Conservation (phyloP, 225 moss, liverwort and hornwort genomes). For the Antitrichia curtipendula region DNA sequence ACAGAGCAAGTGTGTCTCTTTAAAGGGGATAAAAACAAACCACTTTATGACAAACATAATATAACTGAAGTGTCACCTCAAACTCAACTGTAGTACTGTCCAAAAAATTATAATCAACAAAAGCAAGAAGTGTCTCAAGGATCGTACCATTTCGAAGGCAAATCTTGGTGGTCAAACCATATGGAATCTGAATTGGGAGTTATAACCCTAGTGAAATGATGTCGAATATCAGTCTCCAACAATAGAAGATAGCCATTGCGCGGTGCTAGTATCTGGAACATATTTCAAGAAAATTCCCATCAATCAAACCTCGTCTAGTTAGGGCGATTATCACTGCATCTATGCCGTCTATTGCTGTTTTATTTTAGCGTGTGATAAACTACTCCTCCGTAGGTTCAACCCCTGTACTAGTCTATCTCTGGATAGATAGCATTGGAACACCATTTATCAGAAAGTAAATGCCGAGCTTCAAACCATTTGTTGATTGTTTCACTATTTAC, state of each 20-base stretch:
- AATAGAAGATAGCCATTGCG: conserved; percentile 77
- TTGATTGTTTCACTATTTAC: neutral
- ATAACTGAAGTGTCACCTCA: neutral
- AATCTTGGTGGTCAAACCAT: conserved; percentile 73
- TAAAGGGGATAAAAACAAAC: neutral
- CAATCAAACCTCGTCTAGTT: neutral
- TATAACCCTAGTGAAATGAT: conserved; percentile 47
- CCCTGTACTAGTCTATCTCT: neutral
- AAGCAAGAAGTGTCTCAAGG: neutral
- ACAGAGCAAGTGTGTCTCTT: neutral
- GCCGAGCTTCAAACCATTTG: neutral
- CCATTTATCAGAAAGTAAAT: neutral
- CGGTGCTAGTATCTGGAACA: conserved; percentile 65
- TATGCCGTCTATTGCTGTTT: neutral
- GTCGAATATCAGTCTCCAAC: conserved; percentile 53
- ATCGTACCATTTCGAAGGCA: conserved; percentile 74
- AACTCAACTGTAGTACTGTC: neutral
- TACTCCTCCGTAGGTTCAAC: neutral
- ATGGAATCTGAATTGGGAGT: conserved; percentile 58
- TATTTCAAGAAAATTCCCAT: neutral
- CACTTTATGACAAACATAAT: neutral
- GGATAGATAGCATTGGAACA: neutral
- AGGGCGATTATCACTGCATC: neutral
- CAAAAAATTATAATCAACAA: neutral
- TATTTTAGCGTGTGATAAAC: neutral